These are phyloP conservation scores for Cenchrus fungigraminus DNA, from an alignment of 176 grass and related monocot genomes.

Conservation along the genomic window DNA sequence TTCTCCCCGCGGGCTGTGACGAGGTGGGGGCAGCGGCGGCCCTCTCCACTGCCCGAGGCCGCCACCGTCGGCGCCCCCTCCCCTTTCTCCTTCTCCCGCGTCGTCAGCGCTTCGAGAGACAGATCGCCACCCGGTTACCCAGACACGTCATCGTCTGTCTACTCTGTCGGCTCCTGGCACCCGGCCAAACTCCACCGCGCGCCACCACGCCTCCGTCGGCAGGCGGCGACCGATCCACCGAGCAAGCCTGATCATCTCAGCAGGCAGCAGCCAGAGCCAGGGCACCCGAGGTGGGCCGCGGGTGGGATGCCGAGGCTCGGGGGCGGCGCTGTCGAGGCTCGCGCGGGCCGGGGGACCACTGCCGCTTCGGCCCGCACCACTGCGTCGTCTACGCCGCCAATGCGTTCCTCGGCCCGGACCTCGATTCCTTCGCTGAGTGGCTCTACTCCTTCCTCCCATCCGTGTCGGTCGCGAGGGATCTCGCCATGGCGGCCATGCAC, in stretches of 20 bases:
- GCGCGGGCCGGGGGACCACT: constrained; percentile 33
- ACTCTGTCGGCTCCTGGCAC: background rate
- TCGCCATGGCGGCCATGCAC: constrained; percentile 78
- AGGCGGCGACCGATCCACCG: background rate
- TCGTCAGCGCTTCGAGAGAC: no score
- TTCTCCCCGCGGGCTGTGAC: no score
- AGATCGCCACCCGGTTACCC: background rate
- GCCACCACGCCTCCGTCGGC: background rate
- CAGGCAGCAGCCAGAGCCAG: no score
- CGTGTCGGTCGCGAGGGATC: constrained; percentile 24
- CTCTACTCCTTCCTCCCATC: constrained; percentile 59
- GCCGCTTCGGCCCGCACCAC: constrained; percentile 86
- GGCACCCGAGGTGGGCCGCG: background rate
- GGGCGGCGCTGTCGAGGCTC: constrained; percentile 58
- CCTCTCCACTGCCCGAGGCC: no score
- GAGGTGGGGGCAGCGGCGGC: no score
- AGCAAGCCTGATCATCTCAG: background rate
- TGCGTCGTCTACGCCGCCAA: constrained; percentile 78
- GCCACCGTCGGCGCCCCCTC: no score
- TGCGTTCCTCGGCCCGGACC: constrained; percentile 92
- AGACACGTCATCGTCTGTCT: background rate
- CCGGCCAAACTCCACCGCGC: background rate
- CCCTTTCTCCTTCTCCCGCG: no score
- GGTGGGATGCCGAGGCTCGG: constrained; percentile 65
- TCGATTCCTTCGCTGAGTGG: constrained; percentile 92